phyloP scores from a whole-genome alignment of 2,329 filamentous ascomycete genomes.

The Cladosporium sp. region DNA sequence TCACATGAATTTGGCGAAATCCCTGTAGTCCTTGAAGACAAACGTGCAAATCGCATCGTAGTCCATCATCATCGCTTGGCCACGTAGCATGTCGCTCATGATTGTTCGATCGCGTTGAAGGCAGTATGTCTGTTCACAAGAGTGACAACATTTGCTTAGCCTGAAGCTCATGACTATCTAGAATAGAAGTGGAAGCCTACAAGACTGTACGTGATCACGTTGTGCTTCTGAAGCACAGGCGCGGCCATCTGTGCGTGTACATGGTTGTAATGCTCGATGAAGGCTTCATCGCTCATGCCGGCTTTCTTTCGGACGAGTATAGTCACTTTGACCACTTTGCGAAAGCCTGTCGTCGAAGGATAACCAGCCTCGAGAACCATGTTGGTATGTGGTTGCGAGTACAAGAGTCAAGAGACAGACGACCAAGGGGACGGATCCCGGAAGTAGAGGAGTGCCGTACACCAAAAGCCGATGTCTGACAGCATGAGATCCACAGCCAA shows the following conservation, averaged over 20 bases:
- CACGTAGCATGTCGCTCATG: slow-evolving; percentile 44
- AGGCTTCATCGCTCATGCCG: slow-evolving; percentile 41
- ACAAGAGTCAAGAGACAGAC: too few species aligned
- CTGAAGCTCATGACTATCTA: background rate
- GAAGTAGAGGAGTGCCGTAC: background rate
- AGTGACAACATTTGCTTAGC: background rate
- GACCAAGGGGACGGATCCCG: background rate
- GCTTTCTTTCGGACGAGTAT: slow-evolving; percentile 46
- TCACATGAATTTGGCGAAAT: slow-evolving; percentile 41
- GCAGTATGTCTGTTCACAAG: slow-evolving; percentile 38
- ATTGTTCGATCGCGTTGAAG: slow-evolving; percentile 41
- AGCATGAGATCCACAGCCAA: slow-evolving; percentile 4
- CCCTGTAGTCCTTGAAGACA: slow-evolving; percentile 44
- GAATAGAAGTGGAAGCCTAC: slow-evolving; percentile 25
- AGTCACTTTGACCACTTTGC: slow-evolving; percentile 45
- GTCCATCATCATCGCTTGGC: slow-evolving; percentile 40
- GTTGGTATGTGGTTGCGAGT: background rate
- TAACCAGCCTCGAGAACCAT: slow-evolving; percentile 44
- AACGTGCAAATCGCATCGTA: slow-evolving; percentile 48
- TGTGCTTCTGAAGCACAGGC: slow-evolving; percentile 40
- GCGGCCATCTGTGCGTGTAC: slow-evolving; percentile 42
- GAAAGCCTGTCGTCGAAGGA: slow-evolving; percentile 41
- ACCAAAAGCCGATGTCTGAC: background rate
- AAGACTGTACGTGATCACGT: slow-evolving; percentile 43
- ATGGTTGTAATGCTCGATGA: slow-evolving; percentile 45